Evolutionary conservation across 2,329 filamentous ascomycete species (phyloP), one percentile per base, ranked within the genome.

Genomic region (Colletotrichum nymphaeae): DNA sequence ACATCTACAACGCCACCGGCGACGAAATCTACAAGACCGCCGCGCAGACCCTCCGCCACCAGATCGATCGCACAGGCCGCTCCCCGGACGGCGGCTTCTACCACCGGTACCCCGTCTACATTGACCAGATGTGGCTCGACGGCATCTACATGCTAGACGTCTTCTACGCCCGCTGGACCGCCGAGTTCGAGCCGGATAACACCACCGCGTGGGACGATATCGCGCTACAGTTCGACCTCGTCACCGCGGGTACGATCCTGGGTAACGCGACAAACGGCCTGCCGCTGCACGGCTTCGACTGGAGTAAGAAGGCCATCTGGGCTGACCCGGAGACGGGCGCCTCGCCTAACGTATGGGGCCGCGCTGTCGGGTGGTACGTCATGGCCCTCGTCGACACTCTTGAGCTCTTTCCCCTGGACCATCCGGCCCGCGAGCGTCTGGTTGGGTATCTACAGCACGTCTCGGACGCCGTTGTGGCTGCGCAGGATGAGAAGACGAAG

Each of bases 271-370:
- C 78, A 16, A 83, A 82, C 0, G 83, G 84, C 0, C 80, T 89
- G 0, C 78, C 88, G 0, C 83, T 86, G 1, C 88, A 90, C 71
- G 88, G 88, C 22, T 90, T 88, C 74, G 88, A 90, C 69, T 83
- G 83, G 19, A 81, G 80, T 22, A 84, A 82, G 71, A 81, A 76
- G 14, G 86, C 87, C 26, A 78, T 83, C 1, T 89, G 88, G 88
- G 87, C 88, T 0, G 79, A 86, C 72, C 79, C 81, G 0, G 74
- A 78, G 4, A 88, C 85, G 0, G 88, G 88, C 5, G 85, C 85
- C 1, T 85, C 85, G 69, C 86, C 86, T 0, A 77, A 86, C 16
- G 86, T 88, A n/a, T 90, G 88, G 88, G 83, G 82, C 28, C 80
- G 88, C 14, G 82, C 85, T 26, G 76, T 88, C 14, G 87, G 73